Evolutionary conservation across 2,329 filamentous ascomycete genomes (phyloP).

Genomic region (Colletotrichum spinosum): DNA sequence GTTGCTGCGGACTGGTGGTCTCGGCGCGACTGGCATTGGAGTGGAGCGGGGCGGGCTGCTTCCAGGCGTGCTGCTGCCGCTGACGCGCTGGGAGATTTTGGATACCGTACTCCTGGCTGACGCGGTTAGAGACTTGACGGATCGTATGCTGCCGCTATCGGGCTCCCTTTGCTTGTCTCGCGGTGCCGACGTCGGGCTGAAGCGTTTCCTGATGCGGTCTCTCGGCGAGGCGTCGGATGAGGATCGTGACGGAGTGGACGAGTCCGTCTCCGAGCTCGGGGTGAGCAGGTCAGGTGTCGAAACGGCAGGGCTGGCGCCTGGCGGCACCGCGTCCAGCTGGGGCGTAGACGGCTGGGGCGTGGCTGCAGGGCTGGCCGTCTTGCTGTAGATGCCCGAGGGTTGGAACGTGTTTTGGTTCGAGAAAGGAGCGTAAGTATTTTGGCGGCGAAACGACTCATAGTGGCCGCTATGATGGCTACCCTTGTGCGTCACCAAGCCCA

Average conservation of each 20-base stretch:
- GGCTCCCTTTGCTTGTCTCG: slow-evolving; percentile 54
- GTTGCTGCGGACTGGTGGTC: slow-evolving; percentile 47
- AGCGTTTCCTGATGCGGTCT: slow-evolving; percentile 36
- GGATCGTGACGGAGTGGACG: slow-evolving; percentile 53
- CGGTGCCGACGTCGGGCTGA: slow-evolving; percentile 37
- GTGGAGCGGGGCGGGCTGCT: slow-evolving; percentile 39
- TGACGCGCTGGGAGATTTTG: slow-evolving; percentile 54
- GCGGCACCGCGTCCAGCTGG: slow-evolving; percentile 51
- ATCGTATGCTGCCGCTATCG: slow-evolving; percentile 65
- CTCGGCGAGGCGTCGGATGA: slow-evolving; percentile 43
- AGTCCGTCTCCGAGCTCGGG: slow-evolving; percentile 48
- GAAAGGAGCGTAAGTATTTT: slow-evolving; percentile 79
- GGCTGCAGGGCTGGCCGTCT: slow-evolving; percentile 64
- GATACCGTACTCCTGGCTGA: slow-evolving; percentile 67
- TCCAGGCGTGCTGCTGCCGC: slow-evolving; percentile 39
- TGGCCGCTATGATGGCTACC: slow-evolving; percentile 96
- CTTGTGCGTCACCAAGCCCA: slow-evolving; percentile 92
- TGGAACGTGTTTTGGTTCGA: slow-evolving; percentile 86
- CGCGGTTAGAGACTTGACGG: slow-evolving; percentile 68
- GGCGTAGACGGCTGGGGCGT: slow-evolving; percentile 64
- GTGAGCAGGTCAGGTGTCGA: slow-evolving; percentile 62
- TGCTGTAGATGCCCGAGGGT: slow-evolving; percentile 78
- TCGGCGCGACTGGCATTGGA: slow-evolving; percentile 38
- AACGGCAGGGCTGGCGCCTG: slow-evolving; percentile 54
- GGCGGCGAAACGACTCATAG: slow-evolving; percentile 94